A percentile compares a stretch with the other conserved stretches of the same genome.
These are phyloP conservation scores for Gastrodia elata DNA, from an alignment of 106 monocot species.

Conservation along the genomic window DNA sequence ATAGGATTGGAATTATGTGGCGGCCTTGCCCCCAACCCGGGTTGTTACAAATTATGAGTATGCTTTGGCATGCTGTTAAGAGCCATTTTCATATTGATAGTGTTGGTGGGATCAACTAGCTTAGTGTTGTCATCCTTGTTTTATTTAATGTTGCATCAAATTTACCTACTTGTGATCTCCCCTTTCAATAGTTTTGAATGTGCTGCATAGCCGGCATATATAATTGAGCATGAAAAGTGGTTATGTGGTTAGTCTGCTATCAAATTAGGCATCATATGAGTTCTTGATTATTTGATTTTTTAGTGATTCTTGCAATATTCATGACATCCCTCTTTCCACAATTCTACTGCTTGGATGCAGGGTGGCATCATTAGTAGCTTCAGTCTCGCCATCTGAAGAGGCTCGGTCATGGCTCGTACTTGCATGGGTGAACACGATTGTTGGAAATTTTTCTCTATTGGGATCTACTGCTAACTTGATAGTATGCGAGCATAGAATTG, in stretches of 20 bases:
- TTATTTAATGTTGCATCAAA: slow-evolving; percentile 90
- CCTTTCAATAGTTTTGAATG: no score
- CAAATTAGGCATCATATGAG: no score
- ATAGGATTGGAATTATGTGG: slow-evolving; percentile 59
- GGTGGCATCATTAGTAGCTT: slow-evolving; percentile 53
- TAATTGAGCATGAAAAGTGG: no score
- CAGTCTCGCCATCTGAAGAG: slow-evolving; percentile 35
- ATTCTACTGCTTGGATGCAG: slow-evolving; percentile 59
- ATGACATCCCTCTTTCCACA: slow-evolving; percentile 6
- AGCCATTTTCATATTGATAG: slow-evolving; percentile 52
- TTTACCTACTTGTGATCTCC: slow-evolving; percentile 57
- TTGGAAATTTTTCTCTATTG: slow-evolving; percentile 55
- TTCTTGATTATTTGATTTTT: no score
- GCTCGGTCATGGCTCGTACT: slow-evolving; percentile 54
- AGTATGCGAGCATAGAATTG: slow-evolving; percentile 73
- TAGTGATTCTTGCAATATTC: no score
- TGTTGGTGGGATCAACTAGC: slow-evolving; percentile 33
- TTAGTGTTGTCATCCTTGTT: slow-evolving; percentile 54
- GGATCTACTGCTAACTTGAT: slow-evolving; percentile 70
- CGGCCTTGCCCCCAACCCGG: no score
- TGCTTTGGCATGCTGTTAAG: slow-evolving; percentile 67
- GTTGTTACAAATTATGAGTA: slow-evolving; percentile 48
- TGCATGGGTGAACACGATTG: slow-evolving; percentile 69
- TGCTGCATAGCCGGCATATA: no score
- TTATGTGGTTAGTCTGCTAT: no score